Evolutionary conservation across 257 asterid species (phyloP), one percentile per base, ranked within the genome.

Genomic region (Plectranthus barbatus): DNA sequence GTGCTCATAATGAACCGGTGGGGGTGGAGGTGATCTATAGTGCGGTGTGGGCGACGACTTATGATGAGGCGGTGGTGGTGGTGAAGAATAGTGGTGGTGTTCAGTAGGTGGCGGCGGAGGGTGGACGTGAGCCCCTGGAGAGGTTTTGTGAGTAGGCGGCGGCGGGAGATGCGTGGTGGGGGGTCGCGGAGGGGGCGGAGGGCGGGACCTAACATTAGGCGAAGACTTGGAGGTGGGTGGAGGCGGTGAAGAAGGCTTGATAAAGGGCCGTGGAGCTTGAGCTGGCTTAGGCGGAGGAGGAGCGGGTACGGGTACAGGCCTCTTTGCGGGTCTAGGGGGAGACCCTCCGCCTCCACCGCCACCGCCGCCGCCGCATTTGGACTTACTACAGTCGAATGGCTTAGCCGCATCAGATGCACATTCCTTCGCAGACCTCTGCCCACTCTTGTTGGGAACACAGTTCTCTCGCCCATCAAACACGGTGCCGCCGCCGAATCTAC

Each of bases 301-400:
- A 0, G 9, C 69, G 23, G 9, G n/a, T n/a, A n/a, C 69, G 23
- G 56, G 56, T 20, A 6, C 56, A 7, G 50, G 50, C 67, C 7
- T 51, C 6, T 3, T 1, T 4, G n/a, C n/a, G 5, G 45, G 45
- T 5, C 34, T 33, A 1, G 67, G 70, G 0, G 5, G 5, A 17
- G 74, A 3, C 3, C n/a, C n/a, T 5, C 64, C 3, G 57, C 11
- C 23, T 12, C 10, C 39, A n/a, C 41, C 12, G 18, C n/a, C n/a
- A n/a, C 75, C 51, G 23, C 73, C 64, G 14, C 69, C 64, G 17
- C 41, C 72, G 15, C 97, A 91, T 37, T 64, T 61, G 0, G 91
- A 79, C 75, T 87, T 84, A 21, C 86, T 79, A 67, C 97, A 91
- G 47, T 91, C 96, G 49, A 64, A 80, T 0, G 93, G 93, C 73